Evolutionary conservation across 495 filamentous ascomycete species (phyloP).

Genomic region (Podospora fimiseda): DNA sequence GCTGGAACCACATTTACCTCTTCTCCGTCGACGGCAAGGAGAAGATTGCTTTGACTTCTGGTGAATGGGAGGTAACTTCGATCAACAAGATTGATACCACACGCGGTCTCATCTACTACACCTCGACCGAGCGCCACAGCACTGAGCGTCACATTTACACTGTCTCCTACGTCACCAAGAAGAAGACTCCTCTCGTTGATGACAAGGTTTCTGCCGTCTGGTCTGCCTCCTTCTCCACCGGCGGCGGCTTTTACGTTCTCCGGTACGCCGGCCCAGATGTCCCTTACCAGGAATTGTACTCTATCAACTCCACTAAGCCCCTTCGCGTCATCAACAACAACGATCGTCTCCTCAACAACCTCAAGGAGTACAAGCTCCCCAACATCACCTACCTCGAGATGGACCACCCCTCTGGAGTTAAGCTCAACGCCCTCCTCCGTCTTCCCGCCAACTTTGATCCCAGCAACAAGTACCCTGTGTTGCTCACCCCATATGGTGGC

Average conservation of each 20-base stretch:
- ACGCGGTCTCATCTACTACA: constrained; percentile 47
- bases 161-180: constrained; percentile 38
- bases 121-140: constrained; percentile 47
- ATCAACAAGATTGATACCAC: constrained; percentile 45
- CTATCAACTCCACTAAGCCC: constrained; percentile 35
- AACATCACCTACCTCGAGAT: constrained; percentile 43
- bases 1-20: constrained; percentile 52
- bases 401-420: constrained; percentile 40
- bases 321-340: constrained; percentile 48
- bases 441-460: constrained; percentile 46
- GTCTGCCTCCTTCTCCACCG: constrained; percentile 48
- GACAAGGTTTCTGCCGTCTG: constrained; percentile 42
- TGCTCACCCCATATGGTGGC: constrained; percentile 52
- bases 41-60: constrained; percentile 44
- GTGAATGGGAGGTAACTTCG: constrained; percentile 48
- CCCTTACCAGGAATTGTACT: constrained; percentile 51
- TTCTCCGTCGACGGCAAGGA: constrained; percentile 42
- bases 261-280: constrained; percentile 51
- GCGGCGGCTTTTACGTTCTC: constrained; percentile 49
- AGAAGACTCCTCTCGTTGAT: constrained; percentile 47
- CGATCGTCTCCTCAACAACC: constrained; percentile 34
- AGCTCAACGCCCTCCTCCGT: constrained; percentile 42
- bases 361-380: constrained; percentile 46
- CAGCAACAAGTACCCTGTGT: constrained; percentile 48
- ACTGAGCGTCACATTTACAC: constrained; percentile 52